Evolutionary conservation across 345 rosid species (phyloP).

Genomic region (Pugionium cornutum): DNA sequence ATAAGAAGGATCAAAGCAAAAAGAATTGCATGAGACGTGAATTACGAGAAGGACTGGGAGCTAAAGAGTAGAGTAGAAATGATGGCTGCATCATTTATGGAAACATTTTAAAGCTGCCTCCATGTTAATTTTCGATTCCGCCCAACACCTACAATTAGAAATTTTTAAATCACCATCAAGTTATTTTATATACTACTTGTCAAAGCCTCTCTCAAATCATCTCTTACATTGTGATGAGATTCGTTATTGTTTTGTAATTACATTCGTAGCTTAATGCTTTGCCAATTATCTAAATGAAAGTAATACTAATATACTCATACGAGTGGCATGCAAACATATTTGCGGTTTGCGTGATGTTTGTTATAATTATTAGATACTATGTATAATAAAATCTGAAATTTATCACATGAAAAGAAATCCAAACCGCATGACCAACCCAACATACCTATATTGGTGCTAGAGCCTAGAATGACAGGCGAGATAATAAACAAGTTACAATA

Average conservation of each 20-base stretch:
- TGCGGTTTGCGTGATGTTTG: neutral
- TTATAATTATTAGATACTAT: constrained; percentile 1
- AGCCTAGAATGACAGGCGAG: too few species aligned
- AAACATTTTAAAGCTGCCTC: constrained; percentile 52
- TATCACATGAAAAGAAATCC: neutral
- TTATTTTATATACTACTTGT: too few species aligned
- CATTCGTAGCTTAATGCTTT: too few species aligned
- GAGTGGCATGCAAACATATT: too few species aligned
- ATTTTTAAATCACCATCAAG: too few species aligned
- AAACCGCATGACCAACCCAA: constrained; percentile 44
- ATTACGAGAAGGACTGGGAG: constrained; percentile 23
- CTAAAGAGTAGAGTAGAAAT: constrained; percentile 49
- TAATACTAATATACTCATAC: too few species aligned
- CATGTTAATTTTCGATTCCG: constrained; percentile 44
- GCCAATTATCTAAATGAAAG: too few species aligned
- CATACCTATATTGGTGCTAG: constrained; percentile 9
- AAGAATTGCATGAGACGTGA: constrained; percentile 36
- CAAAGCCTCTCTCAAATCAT: too few species aligned
- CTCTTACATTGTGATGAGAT: too few species aligned
- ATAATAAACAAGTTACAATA: too few species aligned
- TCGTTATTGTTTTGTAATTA: too few species aligned
- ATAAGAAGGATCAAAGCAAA: constrained; percentile 23
- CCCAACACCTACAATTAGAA: neutral
- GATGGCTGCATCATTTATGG: constrained; percentile 52
- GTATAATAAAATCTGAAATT: neutral